Evolutionary conservation across 768 basidiomycete species (phyloP).

Genomic region (Multifurca ochricompacta): DNA sequence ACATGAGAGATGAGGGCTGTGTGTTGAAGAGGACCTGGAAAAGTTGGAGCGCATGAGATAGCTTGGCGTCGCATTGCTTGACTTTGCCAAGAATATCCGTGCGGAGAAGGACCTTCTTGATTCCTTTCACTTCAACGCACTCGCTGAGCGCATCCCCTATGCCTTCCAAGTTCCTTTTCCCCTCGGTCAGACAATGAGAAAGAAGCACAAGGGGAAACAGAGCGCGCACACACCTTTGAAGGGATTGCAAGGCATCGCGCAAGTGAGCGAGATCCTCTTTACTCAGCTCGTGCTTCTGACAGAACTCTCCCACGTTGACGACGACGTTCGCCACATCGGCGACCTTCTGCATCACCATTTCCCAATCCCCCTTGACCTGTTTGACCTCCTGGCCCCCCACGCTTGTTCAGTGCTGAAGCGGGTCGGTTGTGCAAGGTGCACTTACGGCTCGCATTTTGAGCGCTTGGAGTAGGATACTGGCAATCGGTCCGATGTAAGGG

Average conservation of each 20-base stretch:
- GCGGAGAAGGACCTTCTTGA: too few species aligned
- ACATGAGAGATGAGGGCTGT: not conserved
- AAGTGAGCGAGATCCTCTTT: not conserved
- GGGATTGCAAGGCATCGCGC: not conserved
- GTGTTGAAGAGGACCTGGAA: not conserved
- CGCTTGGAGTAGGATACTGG: not conserved
- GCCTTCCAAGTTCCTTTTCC: not conserved
- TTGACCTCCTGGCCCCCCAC: not conserved
- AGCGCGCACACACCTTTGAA: not conserved
- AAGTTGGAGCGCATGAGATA: not conserved
- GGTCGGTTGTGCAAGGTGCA: too few species aligned
- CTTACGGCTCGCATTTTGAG: not conserved
- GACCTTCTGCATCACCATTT: not conserved
- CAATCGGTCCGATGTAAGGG: not conserved
- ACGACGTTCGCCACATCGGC: not conserved
- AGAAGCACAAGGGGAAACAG: too few species aligned
- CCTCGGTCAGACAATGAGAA: too few species aligned
- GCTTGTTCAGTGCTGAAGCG: not conserved
- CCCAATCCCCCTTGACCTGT: not conserved
- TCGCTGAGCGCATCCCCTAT: not conserved
- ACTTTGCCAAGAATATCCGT: too few species aligned
- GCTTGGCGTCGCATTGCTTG: too few species aligned
- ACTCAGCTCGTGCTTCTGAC: not conserved
- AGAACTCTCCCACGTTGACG: not conserved
- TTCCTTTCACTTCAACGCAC: too few species aligned